These are phyloP conservation scores for Candida glucosophila DNA, from an alignment of 1,139 yeast genomes.

Conservation along the genomic window DNA sequence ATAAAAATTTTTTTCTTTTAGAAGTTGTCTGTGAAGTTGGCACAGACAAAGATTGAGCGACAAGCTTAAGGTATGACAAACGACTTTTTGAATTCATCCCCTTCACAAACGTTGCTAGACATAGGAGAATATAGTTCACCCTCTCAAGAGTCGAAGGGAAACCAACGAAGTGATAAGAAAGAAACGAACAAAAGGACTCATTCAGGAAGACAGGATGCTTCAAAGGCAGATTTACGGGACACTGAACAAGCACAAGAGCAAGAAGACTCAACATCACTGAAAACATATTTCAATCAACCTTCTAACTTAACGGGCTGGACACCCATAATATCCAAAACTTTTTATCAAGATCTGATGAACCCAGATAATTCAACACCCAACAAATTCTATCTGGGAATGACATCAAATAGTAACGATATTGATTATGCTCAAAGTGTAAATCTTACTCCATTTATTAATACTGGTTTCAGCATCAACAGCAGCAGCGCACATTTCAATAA, in stretches of 20 bases:
- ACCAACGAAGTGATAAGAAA: no score
- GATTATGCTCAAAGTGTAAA: constrained; percentile 34
- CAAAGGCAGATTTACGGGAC: no score
- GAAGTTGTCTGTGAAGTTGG: no score
- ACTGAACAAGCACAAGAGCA: constrained; percentile 16
- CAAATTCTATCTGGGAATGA: constrained; percentile 15
- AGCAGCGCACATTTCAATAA: constrained; percentile 8
- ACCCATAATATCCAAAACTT: constrained; percentile 33
- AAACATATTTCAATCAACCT: constrained; percentile 5
- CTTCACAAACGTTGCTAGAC: constrained; percentile 21
- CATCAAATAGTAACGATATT: constrained; percentile 10
- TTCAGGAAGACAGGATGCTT: no score
- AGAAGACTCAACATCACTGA: neutral
- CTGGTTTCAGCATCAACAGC: constrained; percentile 21
- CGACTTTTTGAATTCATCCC: constrained; percentile 28
- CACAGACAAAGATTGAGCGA: no score
- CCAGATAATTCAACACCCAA: constrained; percentile 32
- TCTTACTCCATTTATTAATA: constrained; percentile 37
- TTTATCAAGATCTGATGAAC: constrained; percentile 26
- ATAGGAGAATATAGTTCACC: constrained; percentile 14
- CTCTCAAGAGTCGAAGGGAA: neutral
- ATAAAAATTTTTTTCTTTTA: no score
- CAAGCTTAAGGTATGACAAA: no score
- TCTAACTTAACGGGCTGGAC: constrained; percentile 34
- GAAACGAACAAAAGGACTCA: no score